A percentile compares a stretch with the other conserved stretches of the same genome.
Conservation (phyloP, 1,284 basidiomycete species). For the Sanghuangporus weigelae region DNA sequence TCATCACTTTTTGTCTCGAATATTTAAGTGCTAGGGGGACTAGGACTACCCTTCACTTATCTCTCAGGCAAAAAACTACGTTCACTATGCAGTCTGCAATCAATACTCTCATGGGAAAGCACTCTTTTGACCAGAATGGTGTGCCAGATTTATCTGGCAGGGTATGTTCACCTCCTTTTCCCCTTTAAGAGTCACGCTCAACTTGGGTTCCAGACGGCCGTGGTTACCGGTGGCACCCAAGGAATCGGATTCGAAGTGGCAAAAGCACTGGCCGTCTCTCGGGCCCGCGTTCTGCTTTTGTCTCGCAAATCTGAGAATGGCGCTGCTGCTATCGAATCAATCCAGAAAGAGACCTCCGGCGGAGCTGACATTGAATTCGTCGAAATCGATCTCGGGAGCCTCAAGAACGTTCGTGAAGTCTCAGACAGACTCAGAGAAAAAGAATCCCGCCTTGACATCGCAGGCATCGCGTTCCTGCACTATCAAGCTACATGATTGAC, state of each 20-base stretch:
- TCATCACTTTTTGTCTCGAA: background rate
- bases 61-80: background rate
- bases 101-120: constrained; percentile 6
- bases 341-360: constrained; percentile 27
- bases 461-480: constrained; percentile 22
- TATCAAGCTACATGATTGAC: background rate
- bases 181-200: background rate
- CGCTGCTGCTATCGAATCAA: constrained; percentile 34
- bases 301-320: constrained; percentile 36
- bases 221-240: constrained; percentile 40
- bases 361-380: constrained; percentile 33
- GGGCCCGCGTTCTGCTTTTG: constrained; percentile 37
- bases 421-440: constrained; percentile 30
- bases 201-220: constrained; percentile 26
- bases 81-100: constrained; percentile 11
- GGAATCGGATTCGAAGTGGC: constrained; percentile 40
- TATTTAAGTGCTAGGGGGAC: no score
- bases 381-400: constrained; percentile 36
- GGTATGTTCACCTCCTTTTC: background rate
- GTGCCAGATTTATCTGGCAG: constrained; percentile 6
- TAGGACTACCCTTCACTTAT: background rate
- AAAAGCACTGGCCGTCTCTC: constrained; percentile 32
- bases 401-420: constrained; percentile 34
- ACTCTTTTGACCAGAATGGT: constrained; percentile 3
- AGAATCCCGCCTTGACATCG: constrained; percentile 37